Conservation (phyloP, 164 flowering plant genomes). For the Echeveria elegans region DNA sequence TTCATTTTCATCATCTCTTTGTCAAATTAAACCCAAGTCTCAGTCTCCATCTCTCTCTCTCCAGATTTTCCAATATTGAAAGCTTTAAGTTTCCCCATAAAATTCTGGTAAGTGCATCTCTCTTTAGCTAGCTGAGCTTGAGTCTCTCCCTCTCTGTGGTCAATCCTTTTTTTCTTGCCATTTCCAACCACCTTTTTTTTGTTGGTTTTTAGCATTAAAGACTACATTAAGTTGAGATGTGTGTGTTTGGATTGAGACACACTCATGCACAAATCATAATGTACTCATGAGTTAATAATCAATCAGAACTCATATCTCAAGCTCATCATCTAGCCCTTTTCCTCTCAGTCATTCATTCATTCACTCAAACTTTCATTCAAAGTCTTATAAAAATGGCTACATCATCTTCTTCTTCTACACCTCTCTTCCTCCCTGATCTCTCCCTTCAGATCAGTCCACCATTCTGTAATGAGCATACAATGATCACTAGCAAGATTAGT, state of each 20-base stretch:
- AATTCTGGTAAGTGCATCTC: background rate
- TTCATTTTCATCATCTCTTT: slow-evolving; percentile 17
- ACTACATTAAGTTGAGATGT: background rate
- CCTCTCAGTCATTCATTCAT: slow-evolving; percentile 8
- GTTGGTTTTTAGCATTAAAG: background rate
- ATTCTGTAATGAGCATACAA: slow-evolving; percentile 11
- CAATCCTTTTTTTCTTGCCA: slow-evolving; percentile 2
- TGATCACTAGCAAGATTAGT: slow-evolving; percentile 12
- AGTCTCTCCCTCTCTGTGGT: background rate
- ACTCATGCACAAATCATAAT: slow-evolving; percentile 63
- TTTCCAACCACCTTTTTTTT: background rate
- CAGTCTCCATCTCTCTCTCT: slow-evolving; percentile 15
- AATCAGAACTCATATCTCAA: background rate
- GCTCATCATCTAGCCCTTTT: slow-evolving; percentile 9
- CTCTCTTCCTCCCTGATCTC: slow-evolving; percentile 12
- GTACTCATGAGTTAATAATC: slow-evolving; percentile 75
- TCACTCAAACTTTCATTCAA: slow-evolving; percentile 10
- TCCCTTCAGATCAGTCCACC: slow-evolving; percentile 3
- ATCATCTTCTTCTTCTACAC: slow-evolving; percentile 35
- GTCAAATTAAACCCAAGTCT: slow-evolving; percentile 12
- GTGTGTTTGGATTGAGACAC: slow-evolving; percentile 8
- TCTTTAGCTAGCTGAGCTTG: background rate
- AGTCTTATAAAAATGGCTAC: slow-evolving; percentile 84
- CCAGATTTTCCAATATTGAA: background rate
- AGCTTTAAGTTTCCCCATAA: background rate